Evolutionary conservation across 1,139 yeast genomes (phyloP).

Genomic region (Geotrichum phurueaensis): DNA sequence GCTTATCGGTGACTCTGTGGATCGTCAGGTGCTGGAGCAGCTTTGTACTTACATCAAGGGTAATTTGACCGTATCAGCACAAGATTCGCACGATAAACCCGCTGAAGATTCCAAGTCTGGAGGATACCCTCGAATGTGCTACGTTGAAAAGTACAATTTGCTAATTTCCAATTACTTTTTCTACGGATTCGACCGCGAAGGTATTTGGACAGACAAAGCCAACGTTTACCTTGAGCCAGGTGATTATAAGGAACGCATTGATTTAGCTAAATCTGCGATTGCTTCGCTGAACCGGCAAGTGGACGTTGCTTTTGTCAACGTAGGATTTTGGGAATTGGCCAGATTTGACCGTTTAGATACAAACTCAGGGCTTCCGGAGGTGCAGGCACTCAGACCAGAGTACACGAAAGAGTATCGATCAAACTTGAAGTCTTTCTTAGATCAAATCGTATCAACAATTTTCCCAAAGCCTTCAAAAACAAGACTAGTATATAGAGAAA

Average conservation of each 20-base stretch:
- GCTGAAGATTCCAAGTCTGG: conserved; percentile 7
- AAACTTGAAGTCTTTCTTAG: conserved; percentile 10
- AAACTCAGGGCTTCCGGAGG: conserved; percentile 7
- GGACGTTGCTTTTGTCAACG: conserved; percentile 19
- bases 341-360: conserved; percentile 17
- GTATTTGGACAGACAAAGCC: conserved; percentile 18
- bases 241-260: conserved; percentile 14
- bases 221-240: conserved; percentile 18
- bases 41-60: conserved; percentile 17
- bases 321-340: conserved; percentile 22
- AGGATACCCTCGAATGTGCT: conserved; percentile 19
- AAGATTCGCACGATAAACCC: conserved; percentile 10
- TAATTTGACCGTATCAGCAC: conserved; percentile 14
- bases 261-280: conserved; percentile 12
- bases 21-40: conserved; percentile 17
- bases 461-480: conserved; percentile 6
- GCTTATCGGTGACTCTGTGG: conserved; percentile 20
- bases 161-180: conserved; percentile 19
- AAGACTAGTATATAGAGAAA: conserved; percentile 18
- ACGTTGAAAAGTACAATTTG: conserved; percentile 16
- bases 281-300: conserved; percentile 11
- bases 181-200: conserved; percentile 19
- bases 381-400: conserved; percentile 5
- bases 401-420: conserved; percentile 14
- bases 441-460: background rate